A percentile compares a stretch with the other conserved stretches of the same genome.
Conservation (phyloP, 805 yeast genomes). For the Spathaspora arborariae region DNA sequence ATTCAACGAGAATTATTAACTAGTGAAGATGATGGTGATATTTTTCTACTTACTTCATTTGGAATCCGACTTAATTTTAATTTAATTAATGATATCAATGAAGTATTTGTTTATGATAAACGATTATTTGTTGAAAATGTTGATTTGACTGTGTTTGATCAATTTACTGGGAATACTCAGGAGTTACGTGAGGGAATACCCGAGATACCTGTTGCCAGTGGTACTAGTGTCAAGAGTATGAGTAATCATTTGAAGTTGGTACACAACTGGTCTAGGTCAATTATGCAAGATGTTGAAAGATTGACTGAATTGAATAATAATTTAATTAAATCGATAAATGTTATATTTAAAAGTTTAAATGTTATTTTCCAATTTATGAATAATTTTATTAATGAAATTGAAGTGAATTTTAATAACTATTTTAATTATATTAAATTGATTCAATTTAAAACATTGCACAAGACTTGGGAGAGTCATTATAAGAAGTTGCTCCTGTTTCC, state of each 20-base stretch:
- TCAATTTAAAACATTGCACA: slow-evolving; percentile 38
- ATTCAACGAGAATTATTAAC: slow-evolving; percentile 24
- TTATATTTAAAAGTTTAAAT: slow-evolving; percentile 43
- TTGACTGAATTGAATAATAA: slow-evolving; percentile 26
- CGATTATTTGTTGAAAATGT: slow-evolving; percentile 41
- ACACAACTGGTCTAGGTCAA: slow-evolving; percentile 50
- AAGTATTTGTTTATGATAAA: slow-evolving; percentile 62
- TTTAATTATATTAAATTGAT: slow-evolving; percentile 34
- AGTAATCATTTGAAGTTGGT: slow-evolving; percentile 39
- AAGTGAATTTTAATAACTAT: slow-evolving; percentile 40
- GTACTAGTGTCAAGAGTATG: slow-evolving; percentile 15
- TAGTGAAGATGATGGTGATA: slow-evolving; percentile 20
- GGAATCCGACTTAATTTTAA: slow-evolving; percentile 58
- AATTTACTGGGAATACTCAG: not conserved
- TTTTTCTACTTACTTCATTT: slow-evolving; percentile 59
- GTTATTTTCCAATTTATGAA: slow-evolving; percentile 48
- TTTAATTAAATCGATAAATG: slow-evolving; percentile 30
- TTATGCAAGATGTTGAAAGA: slow-evolving; percentile 37
- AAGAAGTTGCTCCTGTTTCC: slow-evolving; percentile 35
- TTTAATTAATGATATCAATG: slow-evolving; percentile 48
- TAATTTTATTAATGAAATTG: slow-evolving; percentile 46
- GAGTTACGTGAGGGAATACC: slow-evolving; percentile 7
- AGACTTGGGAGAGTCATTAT: slow-evolving; percentile 33
- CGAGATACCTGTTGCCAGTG: not conserved
- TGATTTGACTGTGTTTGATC: not conserved